Conservation (phyloP, 495 filamentous ascomycete species). For the Penicillium egyptiacum region DNA sequence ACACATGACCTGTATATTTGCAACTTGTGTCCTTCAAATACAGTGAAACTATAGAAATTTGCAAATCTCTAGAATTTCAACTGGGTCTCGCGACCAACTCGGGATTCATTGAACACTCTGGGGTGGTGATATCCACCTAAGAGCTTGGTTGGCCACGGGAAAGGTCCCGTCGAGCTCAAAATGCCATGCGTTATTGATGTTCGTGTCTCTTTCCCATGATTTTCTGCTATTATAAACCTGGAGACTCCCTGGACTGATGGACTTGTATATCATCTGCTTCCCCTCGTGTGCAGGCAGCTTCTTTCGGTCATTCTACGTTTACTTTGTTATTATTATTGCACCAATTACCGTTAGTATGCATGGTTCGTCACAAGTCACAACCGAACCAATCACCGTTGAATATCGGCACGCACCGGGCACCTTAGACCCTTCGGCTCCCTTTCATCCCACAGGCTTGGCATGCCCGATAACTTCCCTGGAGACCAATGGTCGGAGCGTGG, state of each 20-base stretch:
- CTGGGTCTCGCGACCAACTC: not conserved
- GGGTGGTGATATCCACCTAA: not conserved
- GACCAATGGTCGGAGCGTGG: not conserved
- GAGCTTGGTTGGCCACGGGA: slow-evolving; percentile 3
- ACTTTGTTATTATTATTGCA: slow-evolving; percentile 2
- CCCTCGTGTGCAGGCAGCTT: not conserved
- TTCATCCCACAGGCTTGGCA: slow-evolving; percentile 4
- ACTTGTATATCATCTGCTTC: not conserved
- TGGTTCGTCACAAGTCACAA: not conserved
- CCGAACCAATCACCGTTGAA: slow-evolving; percentile 5
- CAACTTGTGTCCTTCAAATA: not conserved
- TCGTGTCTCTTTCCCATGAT: not conserved
- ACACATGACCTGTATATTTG: slow-evolving; percentile 4
- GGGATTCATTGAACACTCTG: not conserved
- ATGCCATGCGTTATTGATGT: not conserved
- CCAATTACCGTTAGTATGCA: not conserved
- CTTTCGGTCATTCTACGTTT: not conserved
- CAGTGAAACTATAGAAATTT: not conserved
- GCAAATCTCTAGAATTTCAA: not conserved
- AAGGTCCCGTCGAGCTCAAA: slow-evolving; percentile 1
- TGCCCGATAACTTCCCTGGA: not conserved
- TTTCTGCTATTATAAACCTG: too few relatives aligned
- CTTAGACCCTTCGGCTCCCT: not conserved
- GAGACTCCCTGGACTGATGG: not conserved
- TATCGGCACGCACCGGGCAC: not conserved